Conservation (phyloP, 106 monocot genomes). For the Allium fistulosum region DNA sequence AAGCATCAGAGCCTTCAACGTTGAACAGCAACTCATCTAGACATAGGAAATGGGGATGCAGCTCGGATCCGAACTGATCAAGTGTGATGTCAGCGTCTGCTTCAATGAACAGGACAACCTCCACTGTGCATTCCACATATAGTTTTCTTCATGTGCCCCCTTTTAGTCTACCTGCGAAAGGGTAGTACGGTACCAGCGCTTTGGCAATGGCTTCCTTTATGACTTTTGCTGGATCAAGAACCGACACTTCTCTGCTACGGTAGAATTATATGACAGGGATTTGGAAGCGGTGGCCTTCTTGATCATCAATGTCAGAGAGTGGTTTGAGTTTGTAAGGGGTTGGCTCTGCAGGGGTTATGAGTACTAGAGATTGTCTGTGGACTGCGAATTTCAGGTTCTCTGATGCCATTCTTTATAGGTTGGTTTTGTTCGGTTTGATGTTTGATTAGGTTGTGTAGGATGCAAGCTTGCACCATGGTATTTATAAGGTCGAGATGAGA, state of each 20-base stretch:
- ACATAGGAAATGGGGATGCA: slow-evolving; percentile 15
- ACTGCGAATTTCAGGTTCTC: slow-evolving; percentile 12
- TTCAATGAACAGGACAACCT: slow-evolving; percentile 44
- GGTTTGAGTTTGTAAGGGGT: slow-evolving; percentile 28
- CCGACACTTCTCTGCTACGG: neutral
- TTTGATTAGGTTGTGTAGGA: no score
- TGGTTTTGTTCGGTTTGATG: no score
- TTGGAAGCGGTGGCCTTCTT: neutral
- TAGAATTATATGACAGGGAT: neutral
- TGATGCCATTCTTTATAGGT: neutral
- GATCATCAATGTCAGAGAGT: slow-evolving; percentile 38
- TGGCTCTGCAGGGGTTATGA: slow-evolving; percentile 16
- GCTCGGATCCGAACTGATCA: slow-evolving; percentile 21
- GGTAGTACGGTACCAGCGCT: slow-evolving; percentile 17
- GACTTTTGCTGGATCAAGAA: slow-evolving; percentile 3
- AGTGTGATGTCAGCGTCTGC: slow-evolving; percentile 29
- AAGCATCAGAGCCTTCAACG: no score
- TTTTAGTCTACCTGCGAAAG: slow-evolving; percentile 10
- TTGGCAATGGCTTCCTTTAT: slow-evolving; percentile 24
- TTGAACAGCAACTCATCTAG: slow-evolving; percentile 22
- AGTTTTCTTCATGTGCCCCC: slow-evolving; percentile 7
- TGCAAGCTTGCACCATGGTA: no score
- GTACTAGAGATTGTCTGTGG: slow-evolving; percentile 6
- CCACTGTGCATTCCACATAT: slow-evolving; percentile 26
- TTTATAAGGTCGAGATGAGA: no score